Evolutionary conservation across 1,139 yeast species (phyloP).

Genomic region (Debaryomyces nepalensis): DNA sequence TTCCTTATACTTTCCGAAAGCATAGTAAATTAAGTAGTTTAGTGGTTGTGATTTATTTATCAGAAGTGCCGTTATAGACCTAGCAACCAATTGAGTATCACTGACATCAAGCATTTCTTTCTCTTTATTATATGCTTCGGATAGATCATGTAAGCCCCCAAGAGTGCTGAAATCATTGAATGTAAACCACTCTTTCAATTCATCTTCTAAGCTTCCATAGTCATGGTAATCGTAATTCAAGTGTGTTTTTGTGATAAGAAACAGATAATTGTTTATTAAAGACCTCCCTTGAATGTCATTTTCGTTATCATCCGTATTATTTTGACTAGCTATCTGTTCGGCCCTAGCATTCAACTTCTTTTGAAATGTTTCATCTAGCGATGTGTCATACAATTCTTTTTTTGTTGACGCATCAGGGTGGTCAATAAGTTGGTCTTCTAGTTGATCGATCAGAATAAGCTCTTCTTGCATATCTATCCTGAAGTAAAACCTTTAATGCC

Average conservation of each 20-base stretch:
- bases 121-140: slow-evolving; percentile 16
- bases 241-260: slow-evolving; percentile 39
- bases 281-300: slow-evolving; percentile 10
- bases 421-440: slow-evolving; percentile 53
- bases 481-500: neutral
- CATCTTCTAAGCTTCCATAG: slow-evolving; percentile 43
- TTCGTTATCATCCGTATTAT: slow-evolving; percentile 14
- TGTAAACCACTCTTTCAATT: slow-evolving; percentile 69
- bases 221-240: slow-evolving; percentile 55
- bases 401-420: slow-evolving; percentile 48
- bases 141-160: slow-evolving; percentile 27
- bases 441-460: slow-evolving; percentile 45
- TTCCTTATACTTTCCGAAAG: slow-evolving; percentile 48
- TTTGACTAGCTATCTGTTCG: slow-evolving; percentile 38
- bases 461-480: slow-evolving; percentile 36
- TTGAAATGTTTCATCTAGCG: slow-evolving; percentile 51
- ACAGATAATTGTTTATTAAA: slow-evolving; percentile 25
- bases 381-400: slow-evolving; percentile 34
- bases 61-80: neutral
- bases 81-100: slow-evolving; percentile 5
- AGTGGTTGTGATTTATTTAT: neutral
- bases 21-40: slow-evolving; percentile 32
- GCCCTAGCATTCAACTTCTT: slow-evolving; percentile 50
- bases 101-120: slow-evolving; percentile 5
- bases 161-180: slow-evolving; percentile 48